Evolutionary conservation across 768 basidiomycete genomes (phyloP), one percentile per base, ranked within the genome.

Genomic region (Panaeolus papilionaceus): DNA sequence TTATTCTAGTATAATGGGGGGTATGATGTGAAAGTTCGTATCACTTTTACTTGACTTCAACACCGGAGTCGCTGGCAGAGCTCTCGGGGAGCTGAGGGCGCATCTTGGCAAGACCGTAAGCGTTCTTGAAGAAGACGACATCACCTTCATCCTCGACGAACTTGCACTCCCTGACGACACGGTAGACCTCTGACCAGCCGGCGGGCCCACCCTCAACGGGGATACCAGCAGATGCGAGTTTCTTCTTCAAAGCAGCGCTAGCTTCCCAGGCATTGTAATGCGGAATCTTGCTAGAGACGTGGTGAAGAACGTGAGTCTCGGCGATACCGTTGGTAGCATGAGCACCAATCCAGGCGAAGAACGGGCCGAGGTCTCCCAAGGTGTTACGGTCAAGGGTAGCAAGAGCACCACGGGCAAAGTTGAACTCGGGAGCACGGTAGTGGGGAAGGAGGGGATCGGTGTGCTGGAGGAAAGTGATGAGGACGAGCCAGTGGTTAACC

Each of bases 391-490:
- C 95, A 45, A 98, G 84, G 11, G 97, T 99, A 64, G 93, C 82
- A 64, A 99, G 89, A 16, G 97, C 97, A 67, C 97, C 97, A 72
- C 95, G 93, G 51, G 91, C 84, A 86, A 99, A 99, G 44, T 91
- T 96, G 85, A 97, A 98, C 75, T 92, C 91, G 42, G 88, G 76
- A 14, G 90, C 88, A 70, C 93, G 92, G 85, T 98, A 98, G 81
- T 98, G 97, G 62, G 96, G 96, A 51, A 99, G 88, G 58, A 92
- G 78, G 20, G 96, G 95, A 81, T 98, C 97, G 73, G 97, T 98
- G 84, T 99, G 97, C 82, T 99, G 97, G 63, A 98, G 85, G 92
- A 95, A 98, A 20, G 96, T 98, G 83, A 98, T 98, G 73, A 95
- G 75, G 66, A 98, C 94, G 64, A 98, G 86, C 96, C 96, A 98